Evolutionary conservation across 495 filamentous ascomycete genomes (phyloP).

Genomic region (Lasiosphaeriaceae sp.): DNA sequence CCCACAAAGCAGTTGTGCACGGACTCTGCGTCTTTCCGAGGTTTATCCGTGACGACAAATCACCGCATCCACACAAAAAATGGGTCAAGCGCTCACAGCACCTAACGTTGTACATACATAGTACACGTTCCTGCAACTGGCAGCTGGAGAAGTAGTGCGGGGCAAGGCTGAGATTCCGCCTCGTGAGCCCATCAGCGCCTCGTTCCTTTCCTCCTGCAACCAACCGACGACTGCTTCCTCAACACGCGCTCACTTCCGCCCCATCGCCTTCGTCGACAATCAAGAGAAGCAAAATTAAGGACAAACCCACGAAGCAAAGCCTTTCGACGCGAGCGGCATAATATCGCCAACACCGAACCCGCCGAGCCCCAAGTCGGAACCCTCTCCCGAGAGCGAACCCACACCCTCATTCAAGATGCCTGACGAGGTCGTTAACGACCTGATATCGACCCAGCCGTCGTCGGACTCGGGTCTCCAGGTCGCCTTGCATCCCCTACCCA

Average conservation of each 20-base stretch:
- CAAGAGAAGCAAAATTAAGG: not conserved
- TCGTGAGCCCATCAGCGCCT: conserved; percentile 13
- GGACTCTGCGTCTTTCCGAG: no score
- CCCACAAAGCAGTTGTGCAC: no score
- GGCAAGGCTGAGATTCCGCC: conserved; percentile 28
- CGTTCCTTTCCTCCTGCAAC: not conserved
- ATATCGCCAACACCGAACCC: not conserved
- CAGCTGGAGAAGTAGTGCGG: no score
- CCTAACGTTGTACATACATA: no score
- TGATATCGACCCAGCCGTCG: conserved; percentile 49
- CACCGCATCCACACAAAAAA: no score
- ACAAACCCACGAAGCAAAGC: not conserved
- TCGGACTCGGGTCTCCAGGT: conserved; percentile 77
- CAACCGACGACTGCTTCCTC: not conserved
- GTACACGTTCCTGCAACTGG: no score
- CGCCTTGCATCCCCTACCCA: conserved; percentile 87
- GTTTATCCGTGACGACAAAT: no score
- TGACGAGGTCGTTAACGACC: conserved; percentile 18
- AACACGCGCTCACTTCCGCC: not conserved
- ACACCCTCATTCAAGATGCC: conserved; percentile 12
- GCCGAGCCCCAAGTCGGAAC: not conserved
- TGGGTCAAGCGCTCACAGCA: no score
- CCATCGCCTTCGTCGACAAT: not conserved
- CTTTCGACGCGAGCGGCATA: not conserved
- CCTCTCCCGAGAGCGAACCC: not conserved